Evolutionary conservation across 2,329 filamentous ascomycete species (phyloP).

Genomic region (Coniochaeta sp.): DNA sequence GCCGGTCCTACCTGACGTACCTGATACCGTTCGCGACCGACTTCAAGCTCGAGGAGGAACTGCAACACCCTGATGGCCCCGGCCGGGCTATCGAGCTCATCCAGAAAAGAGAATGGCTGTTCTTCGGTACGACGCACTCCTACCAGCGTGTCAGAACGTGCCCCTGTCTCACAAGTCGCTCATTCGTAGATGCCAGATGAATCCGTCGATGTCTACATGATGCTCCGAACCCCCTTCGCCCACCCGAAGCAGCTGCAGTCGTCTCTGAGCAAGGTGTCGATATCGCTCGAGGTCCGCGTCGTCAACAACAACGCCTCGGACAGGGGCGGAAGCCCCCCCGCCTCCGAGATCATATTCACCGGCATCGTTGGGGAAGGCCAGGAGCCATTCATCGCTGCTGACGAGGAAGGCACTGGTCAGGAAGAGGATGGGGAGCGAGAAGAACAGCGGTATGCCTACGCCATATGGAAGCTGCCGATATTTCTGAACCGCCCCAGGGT

Average conservation of each 20-base stretch:
- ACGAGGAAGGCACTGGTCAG: conserved; percentile 23
- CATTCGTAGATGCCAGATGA: conserved; percentile 59
- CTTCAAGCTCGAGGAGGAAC: conserved; percentile 44
- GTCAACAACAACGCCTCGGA: conserved; percentile 47
- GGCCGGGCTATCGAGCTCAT: conserved; percentile 47
- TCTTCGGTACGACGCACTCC: conserved; percentile 56
- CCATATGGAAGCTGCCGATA: conserved; percentile 54
- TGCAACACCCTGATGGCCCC: conserved; percentile 34
- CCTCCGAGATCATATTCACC: conserved; percentile 54
- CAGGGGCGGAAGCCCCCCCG: conserved; percentile 34
- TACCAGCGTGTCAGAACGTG: conserved; percentile 8
- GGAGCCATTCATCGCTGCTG: conserved; percentile 43
- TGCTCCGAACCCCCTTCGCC: conserved; percentile 57
- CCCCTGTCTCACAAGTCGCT: conserved; percentile 32
- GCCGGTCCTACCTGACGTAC: conserved; percentile 53
- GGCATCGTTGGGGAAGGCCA: conserved; percentile 41
- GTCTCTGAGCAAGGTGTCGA: conserved; percentile 54
- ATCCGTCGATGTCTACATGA: conserved; percentile 59
- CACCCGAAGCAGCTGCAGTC: conserved; percentile 49
- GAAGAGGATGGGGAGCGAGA: conserved; percentile 17
- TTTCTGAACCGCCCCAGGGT: conserved; percentile 53
- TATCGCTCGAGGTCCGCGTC: conserved; percentile 61
- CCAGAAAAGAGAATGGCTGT: conserved; percentile 55
- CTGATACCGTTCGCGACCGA: conserved; percentile 51
- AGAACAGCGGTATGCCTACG: conserved; percentile 42